Evolutionary conservation across 108 stramenopile species (phyloP), one percentile per base, ranked within the genome.

Genomic region (Cyclostephanos tholiformis): DNA sequence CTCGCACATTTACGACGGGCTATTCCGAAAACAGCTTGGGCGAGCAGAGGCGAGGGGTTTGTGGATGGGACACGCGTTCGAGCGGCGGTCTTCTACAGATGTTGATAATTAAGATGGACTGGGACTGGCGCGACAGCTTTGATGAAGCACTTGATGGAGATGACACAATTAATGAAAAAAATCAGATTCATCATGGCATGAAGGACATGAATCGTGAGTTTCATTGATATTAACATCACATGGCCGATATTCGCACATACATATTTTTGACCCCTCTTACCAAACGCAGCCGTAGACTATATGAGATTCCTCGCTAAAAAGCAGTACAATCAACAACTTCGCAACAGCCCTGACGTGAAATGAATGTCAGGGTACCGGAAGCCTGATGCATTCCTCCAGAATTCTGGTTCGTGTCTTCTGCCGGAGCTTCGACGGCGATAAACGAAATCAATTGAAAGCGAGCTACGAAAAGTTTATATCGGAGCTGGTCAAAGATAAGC

Each of bases 1-100:
- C 77, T 85, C 84, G 14, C 97, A 98, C 82, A 44, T 94, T 6
- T 98, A 76, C 72, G 91, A 91, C 59, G 85, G 85, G 27, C 62
- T 62, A 22, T 84, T 88, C 32, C 64, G 60, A 22, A 65, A 38
- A 6, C 68, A 81, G 49, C 36, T 84, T 19, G 43, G 67, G 52
- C 61, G 55, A 19, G 76, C 70, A 51, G 62, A 36, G 20, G 71
- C 79, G 57, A 61, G 68, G 16, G 64, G 60, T 26, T 36, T 56
- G 49, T 44, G 71, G 5, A 51, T 26, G 20, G 68, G 78, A 38
- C 50, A 43, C n/a, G n/a, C n/a, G n/a, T n/a, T n/a, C n/a, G n/a
- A n/a, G n/a, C n/a, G n/a, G n/a, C n/a, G n/a, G n/a, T n/a, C n/a
- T n/a, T n/a, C n/a, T n/a, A n/a, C n/a, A n/a, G n/a, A n/a, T n/a